A percentile compares a stretch with the other conserved stretches of the same genome.
Conservation (phyloP, 2,329 filamentous ascomycete species). For the Beauveria sp. region DNA sequence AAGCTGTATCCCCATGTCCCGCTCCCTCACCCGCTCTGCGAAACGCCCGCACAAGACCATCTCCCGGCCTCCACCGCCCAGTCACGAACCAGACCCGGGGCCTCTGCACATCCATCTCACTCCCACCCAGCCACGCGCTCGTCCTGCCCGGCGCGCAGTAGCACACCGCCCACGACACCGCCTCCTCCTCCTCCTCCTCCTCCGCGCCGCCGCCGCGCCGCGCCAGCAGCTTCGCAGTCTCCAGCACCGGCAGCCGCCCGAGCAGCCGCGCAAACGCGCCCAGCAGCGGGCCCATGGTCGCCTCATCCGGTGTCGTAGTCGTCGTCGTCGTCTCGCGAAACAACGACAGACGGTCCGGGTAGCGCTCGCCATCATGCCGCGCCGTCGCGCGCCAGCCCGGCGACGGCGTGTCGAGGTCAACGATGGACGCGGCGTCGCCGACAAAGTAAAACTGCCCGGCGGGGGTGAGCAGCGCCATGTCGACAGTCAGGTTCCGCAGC, state of each 20-base stretch:
- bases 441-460: not conserved
- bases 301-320: not conserved
- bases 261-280: not conserved
- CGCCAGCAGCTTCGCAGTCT: not conserved
- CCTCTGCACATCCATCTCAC: not conserved
- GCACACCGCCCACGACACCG: conserved; percentile 2
- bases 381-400: not conserved
- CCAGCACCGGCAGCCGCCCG: not conserved
- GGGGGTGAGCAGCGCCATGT: not conserved
- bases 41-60: not conserved
- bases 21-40: not conserved
- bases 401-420: not conserved
- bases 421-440: not conserved
- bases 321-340: not conserved
- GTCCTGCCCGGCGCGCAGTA: not conserved
- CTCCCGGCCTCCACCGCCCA: not conserved
- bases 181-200: not conserved
- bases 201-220: not conserved
- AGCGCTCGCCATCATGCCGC: not conserved
- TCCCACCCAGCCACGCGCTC: not conserved
- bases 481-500: not conserved
- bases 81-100: conserved; percentile 8
- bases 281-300: not conserved
- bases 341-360: not conserved
- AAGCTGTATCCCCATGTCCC: not conserved